These are phyloP conservation scores for Pachysolen tannophilus DNA, from an alignment of 805 yeast genomes.

Conservation along the genomic window DNA sequence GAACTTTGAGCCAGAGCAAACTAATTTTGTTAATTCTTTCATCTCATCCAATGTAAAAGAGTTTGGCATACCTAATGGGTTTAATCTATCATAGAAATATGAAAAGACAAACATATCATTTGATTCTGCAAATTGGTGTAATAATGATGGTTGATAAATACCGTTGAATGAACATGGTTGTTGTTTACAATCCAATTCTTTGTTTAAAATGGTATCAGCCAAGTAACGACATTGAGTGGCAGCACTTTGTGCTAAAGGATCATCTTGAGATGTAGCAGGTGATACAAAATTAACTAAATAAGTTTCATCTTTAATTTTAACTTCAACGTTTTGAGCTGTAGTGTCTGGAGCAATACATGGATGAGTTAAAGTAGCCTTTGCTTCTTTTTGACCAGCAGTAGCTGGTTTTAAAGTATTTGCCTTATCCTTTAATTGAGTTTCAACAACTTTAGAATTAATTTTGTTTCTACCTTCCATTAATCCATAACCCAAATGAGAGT, in stretches of 20 bases:
- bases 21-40: slow-evolving; percentile 69
- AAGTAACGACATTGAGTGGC: slow-evolving; percentile 82
- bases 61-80: slow-evolving; percentile 90
- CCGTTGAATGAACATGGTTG: slow-evolving; percentile 96
- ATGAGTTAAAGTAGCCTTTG: slow-evolving; percentile 41
- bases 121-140: slow-evolving; percentile 59
- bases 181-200: slow-evolving; percentile 65
- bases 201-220: slow-evolving; percentile 77
- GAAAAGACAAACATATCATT: slow-evolving; percentile 88
- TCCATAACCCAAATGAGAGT: slow-evolving; percentile 93
- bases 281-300: slow-evolving; percentile 27
- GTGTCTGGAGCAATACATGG: slow-evolving; percentile 88
- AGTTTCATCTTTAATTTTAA: slow-evolving; percentile 36
- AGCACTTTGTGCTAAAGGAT: slow-evolving; percentile 30
- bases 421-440: slow-evolving; percentile 32
- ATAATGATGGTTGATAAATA: slow-evolving; percentile 90
- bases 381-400: slow-evolving; percentile 27
- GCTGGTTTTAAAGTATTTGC: slow-evolving; percentile 20
- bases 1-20: slow-evolving; percentile 73
- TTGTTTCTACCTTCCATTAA: slow-evolving; percentile 89
- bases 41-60: slow-evolving; percentile 83
- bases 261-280: slow-evolving; percentile 19
- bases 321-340: slow-evolving; percentile 49
- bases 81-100: slow-evolving; percentile 90
- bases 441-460: slow-evolving; percentile 60